These are phyloP conservation scores for Arbutus unedo DNA, from an alignment of 148 eudicot genomes.

Conservation along the genomic window DNA sequence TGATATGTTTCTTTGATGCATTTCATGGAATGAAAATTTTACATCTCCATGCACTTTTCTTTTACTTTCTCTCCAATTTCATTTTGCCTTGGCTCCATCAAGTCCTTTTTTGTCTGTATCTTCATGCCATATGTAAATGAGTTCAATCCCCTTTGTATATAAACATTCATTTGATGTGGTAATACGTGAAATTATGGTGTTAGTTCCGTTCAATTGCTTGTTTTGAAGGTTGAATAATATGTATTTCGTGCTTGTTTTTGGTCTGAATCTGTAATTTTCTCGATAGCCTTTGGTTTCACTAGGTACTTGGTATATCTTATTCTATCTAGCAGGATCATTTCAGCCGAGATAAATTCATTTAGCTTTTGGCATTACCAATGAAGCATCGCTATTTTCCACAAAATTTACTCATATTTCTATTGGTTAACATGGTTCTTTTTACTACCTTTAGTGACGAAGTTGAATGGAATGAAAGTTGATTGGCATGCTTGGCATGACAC, in stretches of 20 bases:
- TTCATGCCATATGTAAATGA: background rate
- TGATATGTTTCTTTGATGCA: background rate
- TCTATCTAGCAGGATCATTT: background rate
- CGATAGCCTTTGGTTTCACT: background rate
- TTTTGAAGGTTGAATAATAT: background rate
- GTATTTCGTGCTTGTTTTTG: background rate
- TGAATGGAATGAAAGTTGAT: background rate
- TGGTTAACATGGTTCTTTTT: background rate
- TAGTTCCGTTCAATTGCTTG: background rate
- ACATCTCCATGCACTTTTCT: background rate
- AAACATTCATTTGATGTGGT: background rate
- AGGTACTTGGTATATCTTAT: background rate
- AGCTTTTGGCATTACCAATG: background rate
- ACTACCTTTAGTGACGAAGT: background rate
- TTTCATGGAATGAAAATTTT: slow-evolving; percentile 1
- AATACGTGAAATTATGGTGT: background rate
- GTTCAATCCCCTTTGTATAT: background rate
- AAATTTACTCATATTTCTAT: background rate
- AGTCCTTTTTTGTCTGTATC: background rate
- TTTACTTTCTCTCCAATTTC: background rate
- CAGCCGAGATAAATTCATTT: background rate
- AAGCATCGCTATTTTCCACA: background rate
- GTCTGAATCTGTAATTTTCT: background rate
- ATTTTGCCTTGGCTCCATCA: background rate
- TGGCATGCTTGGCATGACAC: background rate